These are phyloP conservation scores for Suillus spraguei DNA, from an alignment of 768 basidiomycete genomes.

Conservation along the genomic window DNA sequence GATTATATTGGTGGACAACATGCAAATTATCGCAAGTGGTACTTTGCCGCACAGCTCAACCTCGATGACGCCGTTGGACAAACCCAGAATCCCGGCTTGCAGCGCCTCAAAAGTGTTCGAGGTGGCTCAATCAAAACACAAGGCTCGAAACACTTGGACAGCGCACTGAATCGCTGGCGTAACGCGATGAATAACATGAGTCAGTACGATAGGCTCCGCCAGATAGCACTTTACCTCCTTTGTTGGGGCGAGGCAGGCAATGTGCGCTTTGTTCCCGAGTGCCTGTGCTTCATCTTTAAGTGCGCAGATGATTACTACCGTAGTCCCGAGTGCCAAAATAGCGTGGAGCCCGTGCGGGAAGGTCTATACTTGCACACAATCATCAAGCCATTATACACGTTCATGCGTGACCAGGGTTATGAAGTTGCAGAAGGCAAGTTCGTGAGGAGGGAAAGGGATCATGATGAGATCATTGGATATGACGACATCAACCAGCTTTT, in stretches of 20 bases:
- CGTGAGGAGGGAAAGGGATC: constrained; percentile 91
- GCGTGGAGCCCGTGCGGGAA: constrained; percentile 90
- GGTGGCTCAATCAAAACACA: constrained; percentile 50
- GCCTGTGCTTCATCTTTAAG: constrained; percentile 99
- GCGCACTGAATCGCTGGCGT: constrained; percentile 92
- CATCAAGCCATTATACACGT: constrained; percentile 93
- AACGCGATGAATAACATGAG: constrained; percentile 99
- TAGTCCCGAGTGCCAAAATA: constrained; percentile 95
- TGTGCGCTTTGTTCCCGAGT: constrained; percentile 95
- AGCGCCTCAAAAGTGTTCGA: constrained; percentile 85
- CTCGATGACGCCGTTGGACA: constrained; percentile 98
- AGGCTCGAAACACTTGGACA: constrained; percentile 83
- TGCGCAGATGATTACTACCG: constrained; percentile 99
- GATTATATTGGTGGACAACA: constrained; percentile 99
- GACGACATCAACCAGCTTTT: constrained; percentile 99
- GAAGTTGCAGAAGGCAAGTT: constrained; percentile 95
- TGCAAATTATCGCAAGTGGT: constrained; percentile 99
- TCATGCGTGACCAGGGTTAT: constrained; percentile 97
- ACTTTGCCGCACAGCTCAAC: constrained; percentile 98
- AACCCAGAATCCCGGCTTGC: constrained; percentile 89
- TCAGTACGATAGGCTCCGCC: constrained; percentile 96
- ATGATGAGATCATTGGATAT: constrained; percentile 96
- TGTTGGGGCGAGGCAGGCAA: constrained; percentile 99
- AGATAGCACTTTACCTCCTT: constrained; percentile 92
- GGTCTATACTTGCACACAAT: constrained; percentile 90